These are phyloP conservation scores for Yamadazyma taylorii DNA, from an alignment of 1,139 yeast genomes.

Conservation along the genomic window DNA sequence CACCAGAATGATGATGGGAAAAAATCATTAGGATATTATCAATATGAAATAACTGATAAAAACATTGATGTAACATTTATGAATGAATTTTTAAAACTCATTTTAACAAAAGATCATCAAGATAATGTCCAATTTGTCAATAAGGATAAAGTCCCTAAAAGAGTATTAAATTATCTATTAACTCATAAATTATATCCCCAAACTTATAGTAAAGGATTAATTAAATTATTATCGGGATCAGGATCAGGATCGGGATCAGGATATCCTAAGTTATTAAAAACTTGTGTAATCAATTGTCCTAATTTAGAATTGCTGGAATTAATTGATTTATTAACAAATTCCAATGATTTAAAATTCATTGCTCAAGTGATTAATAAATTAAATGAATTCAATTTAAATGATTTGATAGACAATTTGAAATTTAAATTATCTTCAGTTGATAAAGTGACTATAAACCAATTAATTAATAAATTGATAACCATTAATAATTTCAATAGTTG, in stretches of 20 bases:
- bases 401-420: constrained; percentile 38
- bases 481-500: constrained; percentile 48
- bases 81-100: constrained; percentile 43
- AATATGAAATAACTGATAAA: constrained; percentile 45
- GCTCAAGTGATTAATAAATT: constrained; percentile 49
- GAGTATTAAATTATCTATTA: constrained; percentile 66
- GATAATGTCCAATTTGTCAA: constrained; percentile 20
- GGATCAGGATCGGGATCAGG: constrained; percentile 33
- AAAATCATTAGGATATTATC: constrained; percentile 8
- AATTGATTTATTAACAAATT: constrained; percentile 49
- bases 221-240: constrained; percentile 47
- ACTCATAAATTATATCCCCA: constrained; percentile 87
- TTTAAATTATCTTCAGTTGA: constrained; percentile 22
- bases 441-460: constrained; percentile 10
- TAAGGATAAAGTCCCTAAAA: constrained; percentile 49
- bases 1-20: no score
- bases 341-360: constrained; percentile 66
- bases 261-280: constrained; percentile 68
- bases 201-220: constrained; percentile 52
- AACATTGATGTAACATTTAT: constrained; percentile 65
- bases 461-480: constrained; percentile 38
- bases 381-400: constrained; percentile 23
- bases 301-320: constrained; percentile 65
- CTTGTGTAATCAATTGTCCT: constrained; percentile 78
- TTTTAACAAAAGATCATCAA: constrained; percentile 30